phyloP scores from a whole-genome alignment of 371 early-diverging fungal genomes.

The Gilbertella persicaria region DNA sequence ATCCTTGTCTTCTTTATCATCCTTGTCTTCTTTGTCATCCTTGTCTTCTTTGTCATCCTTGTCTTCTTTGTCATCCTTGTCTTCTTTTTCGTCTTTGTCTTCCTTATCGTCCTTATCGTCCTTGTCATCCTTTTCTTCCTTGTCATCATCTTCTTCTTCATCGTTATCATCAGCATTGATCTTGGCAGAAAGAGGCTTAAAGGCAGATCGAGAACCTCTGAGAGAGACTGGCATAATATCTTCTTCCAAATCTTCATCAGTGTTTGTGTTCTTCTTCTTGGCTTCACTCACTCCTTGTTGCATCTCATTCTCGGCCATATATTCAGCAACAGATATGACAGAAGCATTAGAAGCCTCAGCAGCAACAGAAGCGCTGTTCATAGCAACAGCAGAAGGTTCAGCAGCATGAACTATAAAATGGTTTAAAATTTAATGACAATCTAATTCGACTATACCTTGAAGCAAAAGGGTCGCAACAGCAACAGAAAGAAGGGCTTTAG shows the following conservation, averaged over 20 bases:
- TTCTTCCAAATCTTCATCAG: not conserved
- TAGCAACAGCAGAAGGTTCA: slow-evolving; percentile 1
- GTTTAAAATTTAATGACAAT: too few relatives aligned
- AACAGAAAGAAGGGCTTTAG: slow-evolving; percentile 12
- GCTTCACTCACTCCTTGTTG: too few relatives aligned
- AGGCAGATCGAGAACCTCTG: not conserved
- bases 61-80: not conserved
- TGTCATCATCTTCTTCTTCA: not conserved
- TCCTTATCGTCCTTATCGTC: not conserved
- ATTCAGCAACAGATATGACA: not conserved
- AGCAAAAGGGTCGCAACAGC: slow-evolving; percentile 14
- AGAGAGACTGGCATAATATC: not conserved
- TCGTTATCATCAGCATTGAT: not conserved
- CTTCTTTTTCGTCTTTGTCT: not conserved
- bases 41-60: not conserved
- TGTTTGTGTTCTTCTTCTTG: not conserved
- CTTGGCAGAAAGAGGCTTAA: not conserved
- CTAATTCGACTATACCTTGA: slow-evolving; percentile 6
- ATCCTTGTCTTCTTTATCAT: not conserved
- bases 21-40: not conserved
- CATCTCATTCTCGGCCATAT: too few relatives aligned
- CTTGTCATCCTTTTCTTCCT: not conserved
- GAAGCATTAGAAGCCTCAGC: not conserved
- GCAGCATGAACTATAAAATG: not conserved
- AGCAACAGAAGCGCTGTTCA: not conserved